phyloP scores from a whole-genome alignment of 371 early-diverging fungal species.

The Rhizopus microsporus region DNA sequence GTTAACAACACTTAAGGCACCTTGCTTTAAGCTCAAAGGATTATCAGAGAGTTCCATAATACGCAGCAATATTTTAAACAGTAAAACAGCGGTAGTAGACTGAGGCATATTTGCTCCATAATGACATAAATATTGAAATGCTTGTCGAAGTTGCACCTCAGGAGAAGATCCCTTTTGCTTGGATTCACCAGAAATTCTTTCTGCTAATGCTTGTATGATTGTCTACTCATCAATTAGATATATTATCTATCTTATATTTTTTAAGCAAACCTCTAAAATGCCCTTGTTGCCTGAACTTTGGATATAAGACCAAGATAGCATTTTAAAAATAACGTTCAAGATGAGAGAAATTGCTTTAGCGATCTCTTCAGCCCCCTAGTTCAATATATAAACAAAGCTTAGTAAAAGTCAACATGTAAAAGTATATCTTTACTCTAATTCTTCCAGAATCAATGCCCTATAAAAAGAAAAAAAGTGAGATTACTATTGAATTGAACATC shows the following conservation, averaged over 20 bases:
- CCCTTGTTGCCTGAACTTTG: conserved; percentile 45
- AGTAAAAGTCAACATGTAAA: background rate
- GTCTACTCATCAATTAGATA: conserved; percentile 11
- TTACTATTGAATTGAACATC: background rate
- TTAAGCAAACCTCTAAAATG: conserved; percentile 28
- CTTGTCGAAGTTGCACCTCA: conserved; percentile 21
- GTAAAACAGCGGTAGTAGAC: conserved; percentile 29
- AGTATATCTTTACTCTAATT: conserved; percentile 7
- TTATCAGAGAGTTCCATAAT: conserved; percentile 26
- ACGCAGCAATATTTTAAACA: conserved; percentile 32
- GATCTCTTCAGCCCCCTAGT: conserved; percentile 30
- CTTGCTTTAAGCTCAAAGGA: conserved; percentile 11
- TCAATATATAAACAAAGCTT: background rate
- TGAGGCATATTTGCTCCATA: conserved; percentile 38
- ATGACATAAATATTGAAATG: conserved; percentile 37
- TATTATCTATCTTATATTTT: background rate
- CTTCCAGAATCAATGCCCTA: conserved; percentile 40
- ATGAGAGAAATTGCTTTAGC: conserved; percentile 40
- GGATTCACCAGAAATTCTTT: conserved; percentile 16
- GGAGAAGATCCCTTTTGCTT: conserved; percentile 13
- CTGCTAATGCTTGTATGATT: conserved; percentile 21
- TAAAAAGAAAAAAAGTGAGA: background rate
- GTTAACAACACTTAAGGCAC: conserved; percentile 24
- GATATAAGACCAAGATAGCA: conserved; percentile 62
- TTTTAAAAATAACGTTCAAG: conserved; percentile 46